Conservation (phyloP, 108 stramenopile genomes). For the Skeletonema costatum region DNA sequence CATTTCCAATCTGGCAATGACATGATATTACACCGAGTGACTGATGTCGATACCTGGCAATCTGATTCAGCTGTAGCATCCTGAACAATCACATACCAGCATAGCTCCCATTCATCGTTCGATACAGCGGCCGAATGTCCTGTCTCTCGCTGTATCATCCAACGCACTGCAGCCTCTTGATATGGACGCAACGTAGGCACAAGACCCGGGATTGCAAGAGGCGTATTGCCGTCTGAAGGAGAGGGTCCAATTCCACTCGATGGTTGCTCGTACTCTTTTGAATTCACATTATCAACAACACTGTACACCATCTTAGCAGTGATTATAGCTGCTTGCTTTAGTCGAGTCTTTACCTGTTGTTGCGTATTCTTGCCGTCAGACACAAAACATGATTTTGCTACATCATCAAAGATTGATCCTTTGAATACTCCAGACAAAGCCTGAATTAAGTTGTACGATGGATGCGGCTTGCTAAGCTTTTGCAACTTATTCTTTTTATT, state of each 20-base stretch:
- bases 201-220: conserved; percentile 48
- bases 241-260: neutral
- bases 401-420: conserved; percentile 30
- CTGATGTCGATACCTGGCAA: neutral
- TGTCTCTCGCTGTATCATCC: conserved; percentile 74
- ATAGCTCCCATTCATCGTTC: conserved; percentile 58
- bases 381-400: conserved; percentile 6
- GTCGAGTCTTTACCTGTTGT: neutral
- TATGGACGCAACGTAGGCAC: conserved; percentile 70
- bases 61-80: neutral
- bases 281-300: conserved; percentile 51
- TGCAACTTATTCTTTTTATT: neutral
- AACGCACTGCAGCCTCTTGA: conserved; percentile 67
- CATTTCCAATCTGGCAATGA: conserved; percentile 29
- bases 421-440: conserved; percentile 10
- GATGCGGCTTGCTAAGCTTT: neutral
- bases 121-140: neutral
- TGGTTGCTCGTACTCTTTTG: conserved; percentile 8
- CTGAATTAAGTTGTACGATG: conserved; percentile 9
- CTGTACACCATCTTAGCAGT: conserved; percentile 54
- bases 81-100: conserved; percentile 49
- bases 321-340: conserved; percentile 10
- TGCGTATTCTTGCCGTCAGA: neutral
- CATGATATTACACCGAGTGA: neutral
- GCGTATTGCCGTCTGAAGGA: neutral